Percentiles rank a stretch among this genome's conserved stretches.
Conservation (phyloP, 805 yeast species). For the Pichia paraexigua region DNA sequence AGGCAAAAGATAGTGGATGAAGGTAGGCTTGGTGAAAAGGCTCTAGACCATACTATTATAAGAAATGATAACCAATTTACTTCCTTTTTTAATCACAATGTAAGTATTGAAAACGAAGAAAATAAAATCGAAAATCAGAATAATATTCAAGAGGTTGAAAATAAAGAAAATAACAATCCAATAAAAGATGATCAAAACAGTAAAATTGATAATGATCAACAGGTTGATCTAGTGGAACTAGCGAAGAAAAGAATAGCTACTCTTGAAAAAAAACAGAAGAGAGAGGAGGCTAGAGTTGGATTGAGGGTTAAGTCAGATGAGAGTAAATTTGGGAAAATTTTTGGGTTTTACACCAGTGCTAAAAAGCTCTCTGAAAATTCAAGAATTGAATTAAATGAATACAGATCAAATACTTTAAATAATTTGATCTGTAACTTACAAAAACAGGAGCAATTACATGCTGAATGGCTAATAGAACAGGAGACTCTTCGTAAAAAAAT, state of each 20-base stretch:
- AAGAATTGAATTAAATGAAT: slow-evolving; percentile 12
- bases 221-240: slow-evolving; percentile 41
- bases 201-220: slow-evolving; percentile 2
- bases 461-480: slow-evolving; percentile 19
- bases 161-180: not conserved
- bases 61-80: not conserved
- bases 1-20: slow-evolving; percentile 71
- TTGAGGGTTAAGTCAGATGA: slow-evolving; percentile 28
- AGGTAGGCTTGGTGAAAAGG: slow-evolving; percentile 71
- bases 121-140: not conserved
- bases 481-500: slow-evolving; percentile 23
- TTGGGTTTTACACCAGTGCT: slow-evolving; percentile 27
- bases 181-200: not conserved
- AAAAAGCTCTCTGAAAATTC: slow-evolving; percentile 19
- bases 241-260: slow-evolving; percentile 39
- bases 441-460: slow-evolving; percentile 22
- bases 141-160: not conserved
- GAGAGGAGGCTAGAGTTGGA: slow-evolving; percentile 28
- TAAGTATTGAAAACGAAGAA: slow-evolving; percentile 9
- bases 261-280: slow-evolving; percentile 28
- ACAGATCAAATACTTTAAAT: slow-evolving; percentile 16
- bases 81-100: slow-evolving; percentile 1
- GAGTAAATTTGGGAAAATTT: slow-evolving; percentile 21
- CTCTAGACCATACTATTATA: slow-evolving; percentile 49
- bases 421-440: slow-evolving; percentile 23